phyloP scores from a whole-genome alignment of 768 basidiomycete species.

The Boletellus emodensis region DNA sequence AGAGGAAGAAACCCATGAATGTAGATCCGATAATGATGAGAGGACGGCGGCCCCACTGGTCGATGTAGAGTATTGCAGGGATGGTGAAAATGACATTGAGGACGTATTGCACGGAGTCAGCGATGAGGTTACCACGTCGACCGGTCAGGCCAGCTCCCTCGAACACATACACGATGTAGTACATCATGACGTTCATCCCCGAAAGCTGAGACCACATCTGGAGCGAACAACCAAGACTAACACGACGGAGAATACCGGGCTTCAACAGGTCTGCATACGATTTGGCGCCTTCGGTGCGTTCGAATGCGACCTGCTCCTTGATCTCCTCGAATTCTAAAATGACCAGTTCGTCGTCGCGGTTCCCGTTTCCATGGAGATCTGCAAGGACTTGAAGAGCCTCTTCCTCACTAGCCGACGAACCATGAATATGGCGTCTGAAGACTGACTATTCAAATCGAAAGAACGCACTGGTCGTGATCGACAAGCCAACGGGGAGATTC shows the following conservation, averaged over 20 bases:
- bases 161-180: constrained; percentile 60
- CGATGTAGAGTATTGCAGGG: constrained; percentile 59
- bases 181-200: constrained; percentile 84
- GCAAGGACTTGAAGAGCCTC: constrained; percentile 72
- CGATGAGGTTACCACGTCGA: constrained; percentile 68
- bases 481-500: constrained; percentile 72
- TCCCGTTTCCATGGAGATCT: constrained; percentile 64
- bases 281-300: constrained; percentile 67
- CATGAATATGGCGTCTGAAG: neutral
- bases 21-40: constrained; percentile 64
- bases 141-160: constrained; percentile 75
- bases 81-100: constrained; percentile 40
- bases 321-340: constrained; percentile 71
- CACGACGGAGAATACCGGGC: constrained; percentile 64
- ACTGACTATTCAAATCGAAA: neutral
- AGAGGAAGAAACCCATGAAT: constrained; percentile 74
- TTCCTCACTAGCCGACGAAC: constrained; percentile 25
- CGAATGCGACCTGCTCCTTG: constrained; percentile 49
- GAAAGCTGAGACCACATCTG: constrained; percentile 80
- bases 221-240: constrained; percentile 61
- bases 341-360: constrained; percentile 57
- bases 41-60: constrained; percentile 75
- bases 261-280: constrained; percentile 64
- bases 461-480: constrained; percentile 49
- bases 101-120: constrained; percentile 60